Evolutionary conservation across 2,329 filamentous ascomycete species (phyloP).

Genomic region (Aspergillus sp.): DNA sequence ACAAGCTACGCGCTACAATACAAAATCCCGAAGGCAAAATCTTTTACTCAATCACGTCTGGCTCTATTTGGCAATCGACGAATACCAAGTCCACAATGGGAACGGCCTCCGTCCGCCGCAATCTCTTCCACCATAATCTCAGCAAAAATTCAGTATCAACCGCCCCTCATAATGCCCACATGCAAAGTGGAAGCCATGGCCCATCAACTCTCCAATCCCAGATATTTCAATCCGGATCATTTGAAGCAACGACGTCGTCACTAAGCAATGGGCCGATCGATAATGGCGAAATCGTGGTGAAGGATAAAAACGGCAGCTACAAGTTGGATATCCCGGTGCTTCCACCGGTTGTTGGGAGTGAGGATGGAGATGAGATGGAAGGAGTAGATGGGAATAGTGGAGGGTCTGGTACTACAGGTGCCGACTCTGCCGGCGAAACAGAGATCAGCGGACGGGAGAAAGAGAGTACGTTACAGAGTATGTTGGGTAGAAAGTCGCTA

Average conservation of each 20-base stretch:
- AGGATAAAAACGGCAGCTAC: constrained; percentile 46
- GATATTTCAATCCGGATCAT: constrained; percentile 13
- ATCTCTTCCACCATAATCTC: constrained; percentile 41
- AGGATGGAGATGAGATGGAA: constrained; percentile 38
- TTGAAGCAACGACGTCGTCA: constrained; percentile 15
- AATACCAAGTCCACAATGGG: constrained; percentile 14
- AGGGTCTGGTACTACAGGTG: constrained; percentile 53
- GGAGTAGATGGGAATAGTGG: constrained; percentile 44
- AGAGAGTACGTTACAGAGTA: constrained; percentile 30
- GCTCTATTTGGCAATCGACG: background rate
- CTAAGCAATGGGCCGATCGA: constrained; percentile 21
- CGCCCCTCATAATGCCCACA: constrained; percentile 16
- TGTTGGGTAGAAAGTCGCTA: too few relatives aligned
- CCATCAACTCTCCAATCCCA: constrained; percentile 19
- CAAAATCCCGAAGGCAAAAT: background rate
- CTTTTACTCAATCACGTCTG: background rate
- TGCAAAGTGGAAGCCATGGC: constrained; percentile 11
- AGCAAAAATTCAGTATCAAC: constrained; percentile 36
- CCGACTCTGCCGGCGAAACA: constrained; percentile 44
- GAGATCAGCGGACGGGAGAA: constrained; percentile 30
- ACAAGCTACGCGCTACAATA: background rate
- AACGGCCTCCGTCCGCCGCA: constrained; percentile 37
- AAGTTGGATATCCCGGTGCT: constrained; percentile 42
- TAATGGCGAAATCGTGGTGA: constrained; percentile 45
- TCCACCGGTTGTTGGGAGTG: constrained; percentile 30